Conservation (phyloP, 1,284 basidiomycete species). For the Erythrobasidium hasegawianum region DNA sequence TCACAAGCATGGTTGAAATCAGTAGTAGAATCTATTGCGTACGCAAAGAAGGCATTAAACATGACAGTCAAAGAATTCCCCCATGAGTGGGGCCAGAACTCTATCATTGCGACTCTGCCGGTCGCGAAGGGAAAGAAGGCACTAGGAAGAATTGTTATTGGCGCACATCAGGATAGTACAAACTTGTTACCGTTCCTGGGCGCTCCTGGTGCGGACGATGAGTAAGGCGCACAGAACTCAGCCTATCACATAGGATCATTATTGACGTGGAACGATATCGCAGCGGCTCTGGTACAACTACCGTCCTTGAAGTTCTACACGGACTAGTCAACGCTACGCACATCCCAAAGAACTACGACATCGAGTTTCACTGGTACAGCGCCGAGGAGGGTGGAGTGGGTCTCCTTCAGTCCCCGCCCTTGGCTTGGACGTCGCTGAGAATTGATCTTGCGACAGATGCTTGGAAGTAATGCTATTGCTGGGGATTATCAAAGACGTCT, state of each 20-base stretch:
- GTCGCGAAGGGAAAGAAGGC: slow-evolving; percentile 36
- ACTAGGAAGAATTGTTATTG: slow-evolving; percentile 54
- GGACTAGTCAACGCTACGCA: slow-evolving; percentile 74
- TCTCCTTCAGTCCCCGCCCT: too few relatives aligned
- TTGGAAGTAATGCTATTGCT: slow-evolving; percentile 89
- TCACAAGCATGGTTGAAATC: slow-evolving; percentile 77
- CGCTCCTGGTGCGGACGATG: slow-evolving; percentile 64
- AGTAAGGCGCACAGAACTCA: too few relatives aligned
- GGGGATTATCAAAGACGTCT: slow-evolving; percentile 71
- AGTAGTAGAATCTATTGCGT: slow-evolving; percentile 58
- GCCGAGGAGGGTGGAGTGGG: slow-evolving; percentile 43
- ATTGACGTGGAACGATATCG: too few relatives aligned
- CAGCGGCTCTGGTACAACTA: slow-evolving; percentile 88
- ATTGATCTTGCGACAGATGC: slow-evolving; percentile 58
- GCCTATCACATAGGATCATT: too few relatives aligned
- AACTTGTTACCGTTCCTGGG: slow-evolving; percentile 73
- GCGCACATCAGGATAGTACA: slow-evolving; percentile 88
- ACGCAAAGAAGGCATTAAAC: slow-evolving; percentile 53
- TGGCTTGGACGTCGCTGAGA: too few relatives aligned
- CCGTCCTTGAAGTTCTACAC: slow-evolving; percentile 83
- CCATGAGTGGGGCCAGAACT: slow-evolving; percentile 89
- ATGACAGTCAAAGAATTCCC: slow-evolving; percentile 74
- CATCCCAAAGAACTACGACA: slow-evolving; percentile 62
- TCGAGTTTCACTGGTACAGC: slow-evolving; percentile 91
- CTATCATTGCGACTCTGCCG: slow-evolving; percentile 65